Conservation (phyloP, 192 early-diverging fungal species). For the Backusella macrospora region DNA sequence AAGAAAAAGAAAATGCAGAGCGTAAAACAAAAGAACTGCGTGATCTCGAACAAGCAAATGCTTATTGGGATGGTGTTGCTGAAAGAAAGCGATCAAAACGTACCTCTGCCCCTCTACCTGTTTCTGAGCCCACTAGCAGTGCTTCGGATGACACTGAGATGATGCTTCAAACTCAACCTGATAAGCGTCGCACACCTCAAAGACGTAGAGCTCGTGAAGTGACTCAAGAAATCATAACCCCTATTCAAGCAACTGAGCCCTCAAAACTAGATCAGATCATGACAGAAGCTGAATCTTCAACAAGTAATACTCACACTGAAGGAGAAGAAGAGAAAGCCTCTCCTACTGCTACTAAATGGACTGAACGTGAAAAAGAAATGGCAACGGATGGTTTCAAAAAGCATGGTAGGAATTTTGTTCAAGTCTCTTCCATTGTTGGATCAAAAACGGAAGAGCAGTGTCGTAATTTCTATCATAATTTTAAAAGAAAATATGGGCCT, state of each 20-base stretch:
- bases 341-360: constrained; percentile 50
- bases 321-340: constrained; percentile 34
- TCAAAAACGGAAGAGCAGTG: constrained; percentile 82
- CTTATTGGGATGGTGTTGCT: constrained; percentile 41
- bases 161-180: neutral
- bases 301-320: neutral
- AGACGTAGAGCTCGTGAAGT: constrained; percentile 18
- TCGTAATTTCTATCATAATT: constrained; percentile 76
- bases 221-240: neutral
- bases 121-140: neutral
- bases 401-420: constrained; percentile 71
- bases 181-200: constrained; percentile 1
- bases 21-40: constrained; percentile 50
- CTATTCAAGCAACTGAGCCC: neutral
- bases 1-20: constrained; percentile 45
- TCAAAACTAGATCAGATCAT: neutral
- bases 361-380: constrained; percentile 59
- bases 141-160: constrained; percentile 10
- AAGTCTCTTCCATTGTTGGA: constrained; percentile 68
- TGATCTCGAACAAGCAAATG: constrained; percentile 48
- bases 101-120: neutral
- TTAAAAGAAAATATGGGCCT: constrained; percentile 67
- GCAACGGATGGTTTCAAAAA: constrained; percentile 67
- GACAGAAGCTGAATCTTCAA: constrained; percentile 22
- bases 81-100: constrained; percentile 22